Conservation (phyloP, 345 rosid species). For the Cardamine resedifolia region DNA sequence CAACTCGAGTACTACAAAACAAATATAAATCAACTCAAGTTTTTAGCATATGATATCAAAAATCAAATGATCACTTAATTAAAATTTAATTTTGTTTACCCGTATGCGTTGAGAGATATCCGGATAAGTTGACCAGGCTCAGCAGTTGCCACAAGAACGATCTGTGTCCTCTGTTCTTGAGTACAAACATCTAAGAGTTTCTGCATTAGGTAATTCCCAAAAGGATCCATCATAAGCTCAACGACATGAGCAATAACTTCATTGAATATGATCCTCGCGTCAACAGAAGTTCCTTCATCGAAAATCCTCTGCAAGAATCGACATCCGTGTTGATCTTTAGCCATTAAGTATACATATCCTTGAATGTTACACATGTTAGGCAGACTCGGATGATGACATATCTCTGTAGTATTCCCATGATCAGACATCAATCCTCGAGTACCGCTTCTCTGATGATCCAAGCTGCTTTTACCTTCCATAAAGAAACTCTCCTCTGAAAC, state of each 20-base stretch:
- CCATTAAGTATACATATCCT: slow-evolving; percentile 46
- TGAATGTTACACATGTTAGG: slow-evolving; percentile 43
- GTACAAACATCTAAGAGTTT: slow-evolving; percentile 54
- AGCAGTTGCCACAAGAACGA: slow-evolving; percentile 42
- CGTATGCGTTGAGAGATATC: slow-evolving; percentile 55
- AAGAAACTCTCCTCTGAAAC: slow-evolving; percentile 40
- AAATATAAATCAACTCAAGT: neutral
- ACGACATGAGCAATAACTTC: slow-evolving; percentile 54
- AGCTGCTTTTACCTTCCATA: slow-evolving; percentile 24
- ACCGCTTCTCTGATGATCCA: slow-evolving; percentile 29
- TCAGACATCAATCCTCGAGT: slow-evolving; percentile 10
- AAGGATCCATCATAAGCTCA: slow-evolving; percentile 61
- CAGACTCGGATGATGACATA: slow-evolving; percentile 16
- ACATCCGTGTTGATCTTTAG: slow-evolving; percentile 60
- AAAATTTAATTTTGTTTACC: slow-evolving; percentile 29
- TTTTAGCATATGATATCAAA: neutral
- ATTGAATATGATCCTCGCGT: slow-evolving; percentile 45
- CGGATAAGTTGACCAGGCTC: slow-evolving; percentile 53
- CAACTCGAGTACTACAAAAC: slow-evolving; percentile 57
- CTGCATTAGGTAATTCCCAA: slow-evolving; percentile 58
- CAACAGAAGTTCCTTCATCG: slow-evolving; percentile 48
- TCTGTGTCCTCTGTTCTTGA: slow-evolving; percentile 55
- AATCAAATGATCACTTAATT: neutral
- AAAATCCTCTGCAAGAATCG: slow-evolving; percentile 55
- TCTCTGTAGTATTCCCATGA: slow-evolving; percentile 13